Conservation (phyloP, 139 green algal genomes). For the Micractinium conductrix region DNA sequence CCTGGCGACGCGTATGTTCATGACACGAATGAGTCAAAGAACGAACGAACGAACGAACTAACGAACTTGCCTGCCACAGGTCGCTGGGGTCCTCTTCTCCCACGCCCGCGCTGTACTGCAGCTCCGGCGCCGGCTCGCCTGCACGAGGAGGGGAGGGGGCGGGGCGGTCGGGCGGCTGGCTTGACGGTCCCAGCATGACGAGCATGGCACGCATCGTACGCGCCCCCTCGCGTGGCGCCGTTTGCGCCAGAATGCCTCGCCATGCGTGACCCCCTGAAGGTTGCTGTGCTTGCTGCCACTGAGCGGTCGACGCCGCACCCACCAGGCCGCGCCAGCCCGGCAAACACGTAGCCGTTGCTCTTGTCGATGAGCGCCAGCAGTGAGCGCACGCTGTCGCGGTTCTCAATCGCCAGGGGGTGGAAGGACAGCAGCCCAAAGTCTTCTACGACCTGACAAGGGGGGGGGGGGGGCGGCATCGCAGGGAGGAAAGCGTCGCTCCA, state of each 20-base stretch:
- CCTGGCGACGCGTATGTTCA: too few relatives aligned
- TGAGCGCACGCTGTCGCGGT: constrained; percentile 62
- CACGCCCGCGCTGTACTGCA: constrained; percentile 46
- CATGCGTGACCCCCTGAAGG: too few relatives aligned
- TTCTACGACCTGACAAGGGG: constrained; percentile 73
- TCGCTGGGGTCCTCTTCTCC: constrained; percentile 22
- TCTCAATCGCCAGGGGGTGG: constrained; percentile 84
- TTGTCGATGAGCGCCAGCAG: constrained; percentile 79
- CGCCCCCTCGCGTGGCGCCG: too few relatives aligned
- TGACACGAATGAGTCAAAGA: too few relatives aligned
- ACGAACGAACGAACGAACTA: too few relatives aligned
- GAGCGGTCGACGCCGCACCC: too few relatives aligned
- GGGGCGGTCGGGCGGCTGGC: too few relatives aligned
- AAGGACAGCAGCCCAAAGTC: constrained; percentile 92
- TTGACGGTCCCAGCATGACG: too few relatives aligned
- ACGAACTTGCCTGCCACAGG: constrained; percentile 52
- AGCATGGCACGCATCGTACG: too few relatives aligned
- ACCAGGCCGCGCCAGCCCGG: constrained; percentile 12
- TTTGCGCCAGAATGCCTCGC: too few relatives aligned
- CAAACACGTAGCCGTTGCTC: constrained; percentile 79
- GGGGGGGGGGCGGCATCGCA: neutral
- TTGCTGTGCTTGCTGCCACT: too few relatives aligned
- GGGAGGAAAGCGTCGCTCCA: too few relatives aligned
- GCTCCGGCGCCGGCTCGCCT: constrained; percentile 24
- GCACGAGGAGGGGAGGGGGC: neutral